These are phyloP conservation scores for Lecanosticta acicola DNA, from an alignment of 2,329 filamentous ascomycete genomes.

Conservation along the genomic window DNA sequence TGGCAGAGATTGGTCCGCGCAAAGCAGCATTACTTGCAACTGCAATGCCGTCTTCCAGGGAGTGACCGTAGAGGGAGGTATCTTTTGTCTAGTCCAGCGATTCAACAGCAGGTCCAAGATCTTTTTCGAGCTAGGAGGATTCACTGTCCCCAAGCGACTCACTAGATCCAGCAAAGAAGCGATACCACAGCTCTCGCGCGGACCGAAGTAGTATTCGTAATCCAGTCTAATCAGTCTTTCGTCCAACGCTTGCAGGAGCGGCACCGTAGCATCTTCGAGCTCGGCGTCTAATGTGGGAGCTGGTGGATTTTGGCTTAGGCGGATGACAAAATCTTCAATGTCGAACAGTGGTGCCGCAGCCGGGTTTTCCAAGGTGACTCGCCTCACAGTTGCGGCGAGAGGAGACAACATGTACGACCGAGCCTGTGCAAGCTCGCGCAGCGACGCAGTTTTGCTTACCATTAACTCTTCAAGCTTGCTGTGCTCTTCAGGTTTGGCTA, in stretches of 20 bases:
- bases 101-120: constrained; percentile 36
- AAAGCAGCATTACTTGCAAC: constrained; percentile 42
- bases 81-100: constrained; percentile 41
- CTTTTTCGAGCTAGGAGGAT: constrained; percentile 8
- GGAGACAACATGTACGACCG: constrained; percentile 30
- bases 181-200: constrained; percentile 39
- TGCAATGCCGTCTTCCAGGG: constrained; percentile 48
- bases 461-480: constrained; percentile 6
- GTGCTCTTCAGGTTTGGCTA: constrained; percentile 13
- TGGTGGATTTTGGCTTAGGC: constrained; percentile 39
- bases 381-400: constrained; percentile 24
- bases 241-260: constrained; percentile 27
- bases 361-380: constrained; percentile 22
- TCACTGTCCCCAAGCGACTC: constrained; percentile 32
- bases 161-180: constrained; percentile 43
- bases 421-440: constrained; percentile 23
- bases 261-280: constrained; percentile 39
- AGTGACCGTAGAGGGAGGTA: constrained; percentile 40
- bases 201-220: constrained; percentile 42
- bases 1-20: constrained; percentile 35
- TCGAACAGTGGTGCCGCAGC: constrained; percentile 30
- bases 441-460: constrained; percentile 7
- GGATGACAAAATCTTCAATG: constrained; percentile 37
- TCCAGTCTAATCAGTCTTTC: constrained; percentile 27
- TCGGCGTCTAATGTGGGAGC: constrained; percentile 40